A percentile compares a stretch with the other conserved stretches of the same genome.
Conservation (phyloP, 2,329 filamentous ascomycete genomes). For the Xylaria hypoxylon region DNA sequence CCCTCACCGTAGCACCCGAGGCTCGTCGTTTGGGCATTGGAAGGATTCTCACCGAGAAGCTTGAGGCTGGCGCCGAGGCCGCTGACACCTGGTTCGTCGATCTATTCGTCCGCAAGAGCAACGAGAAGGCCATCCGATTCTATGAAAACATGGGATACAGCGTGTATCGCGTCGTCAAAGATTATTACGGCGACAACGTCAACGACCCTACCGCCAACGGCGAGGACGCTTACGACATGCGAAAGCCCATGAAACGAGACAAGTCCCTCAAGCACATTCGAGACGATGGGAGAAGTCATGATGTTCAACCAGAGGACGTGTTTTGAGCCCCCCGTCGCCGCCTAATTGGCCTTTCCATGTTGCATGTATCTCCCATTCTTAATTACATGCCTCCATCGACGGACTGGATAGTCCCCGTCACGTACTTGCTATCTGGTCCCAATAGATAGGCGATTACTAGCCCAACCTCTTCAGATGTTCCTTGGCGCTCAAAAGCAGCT, state of each 20-base stretch:
- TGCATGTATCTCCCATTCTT: constrained; percentile 4
- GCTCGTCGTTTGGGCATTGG: constrained; percentile 89
- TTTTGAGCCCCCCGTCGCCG: constrained; percentile 65
- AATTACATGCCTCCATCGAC: constrained; percentile 58
- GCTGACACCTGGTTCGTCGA: constrained; percentile 95
- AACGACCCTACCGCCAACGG: constrained; percentile 69
- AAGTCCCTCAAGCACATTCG: constrained; percentile 79
- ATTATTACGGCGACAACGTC: constrained; percentile 92
- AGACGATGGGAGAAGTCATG: constrained; percentile 80
- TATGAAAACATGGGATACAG: constrained; percentile 94
- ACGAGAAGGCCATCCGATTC: constrained; percentile 85
- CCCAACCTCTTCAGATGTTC: constrained; percentile 61
- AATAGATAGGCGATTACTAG: constrained; percentile 62
- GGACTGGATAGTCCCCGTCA: constrained; percentile 60
- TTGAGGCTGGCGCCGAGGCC: constrained; percentile 85
- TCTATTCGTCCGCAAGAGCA: constrained; percentile 90
- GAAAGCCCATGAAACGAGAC: constrained; percentile 88
- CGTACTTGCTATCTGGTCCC: constrained; percentile 59
- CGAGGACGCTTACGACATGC: constrained; percentile 97
- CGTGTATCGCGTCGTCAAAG: constrained; percentile 87
- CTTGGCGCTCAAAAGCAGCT: constrained; percentile 57
- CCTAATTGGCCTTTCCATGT: constrained; percentile 10
- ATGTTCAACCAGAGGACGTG: constrained; percentile 85
- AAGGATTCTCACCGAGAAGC: constrained; percentile 80
- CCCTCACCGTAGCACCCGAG: constrained; percentile 88